Evolutionary conservation across 2,329 filamentous ascomycete species (phyloP).

Genomic region (Fonsecaea pedrosoi): DNA sequence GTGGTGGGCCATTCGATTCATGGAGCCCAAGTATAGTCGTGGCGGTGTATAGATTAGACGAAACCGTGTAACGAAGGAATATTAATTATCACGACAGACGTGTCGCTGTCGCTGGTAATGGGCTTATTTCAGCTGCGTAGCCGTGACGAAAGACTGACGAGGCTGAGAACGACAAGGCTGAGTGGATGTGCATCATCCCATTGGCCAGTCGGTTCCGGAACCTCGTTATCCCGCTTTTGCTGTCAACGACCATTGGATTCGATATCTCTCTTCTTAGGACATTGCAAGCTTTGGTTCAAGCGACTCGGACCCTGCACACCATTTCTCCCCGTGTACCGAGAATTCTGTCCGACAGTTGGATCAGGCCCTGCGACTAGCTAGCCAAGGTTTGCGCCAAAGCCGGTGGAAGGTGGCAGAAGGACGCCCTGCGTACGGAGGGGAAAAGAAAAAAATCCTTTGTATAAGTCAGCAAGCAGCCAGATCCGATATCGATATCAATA

Average conservation of each 20-base stretch:
- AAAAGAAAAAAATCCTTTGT: not conserved
- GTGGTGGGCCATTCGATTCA: not conserved
- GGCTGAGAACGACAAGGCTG: not conserved
- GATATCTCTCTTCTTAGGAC: not conserved
- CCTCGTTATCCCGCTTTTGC: not conserved
- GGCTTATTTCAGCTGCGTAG: too few species aligned
- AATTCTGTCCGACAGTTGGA: not conserved
- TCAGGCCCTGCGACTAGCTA: not conserved
- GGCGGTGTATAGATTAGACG: conserved; percentile 1
- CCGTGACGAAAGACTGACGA: not conserved
- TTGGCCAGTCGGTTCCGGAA: not conserved
- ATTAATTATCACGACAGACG: not conserved
- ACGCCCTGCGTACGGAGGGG: not conserved
- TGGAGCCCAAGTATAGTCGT: conserved; percentile 1
- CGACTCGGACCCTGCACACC: not conserved
- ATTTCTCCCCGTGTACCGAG: not conserved
- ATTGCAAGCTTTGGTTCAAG: not conserved
- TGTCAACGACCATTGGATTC: not conserved
- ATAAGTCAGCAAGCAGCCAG: not conserved
- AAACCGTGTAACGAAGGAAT: not conserved
- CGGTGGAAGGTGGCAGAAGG: not conserved
- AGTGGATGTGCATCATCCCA: not conserved
- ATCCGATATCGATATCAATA: not conserved
- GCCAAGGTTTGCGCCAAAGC: not conserved
- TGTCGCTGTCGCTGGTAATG: too few species aligned